These are phyloP conservation scores for Arthrinium phaeospermum DNA, from an alignment of 2,329 filamentous ascomycete genomes.

Conservation along the genomic window DNA sequence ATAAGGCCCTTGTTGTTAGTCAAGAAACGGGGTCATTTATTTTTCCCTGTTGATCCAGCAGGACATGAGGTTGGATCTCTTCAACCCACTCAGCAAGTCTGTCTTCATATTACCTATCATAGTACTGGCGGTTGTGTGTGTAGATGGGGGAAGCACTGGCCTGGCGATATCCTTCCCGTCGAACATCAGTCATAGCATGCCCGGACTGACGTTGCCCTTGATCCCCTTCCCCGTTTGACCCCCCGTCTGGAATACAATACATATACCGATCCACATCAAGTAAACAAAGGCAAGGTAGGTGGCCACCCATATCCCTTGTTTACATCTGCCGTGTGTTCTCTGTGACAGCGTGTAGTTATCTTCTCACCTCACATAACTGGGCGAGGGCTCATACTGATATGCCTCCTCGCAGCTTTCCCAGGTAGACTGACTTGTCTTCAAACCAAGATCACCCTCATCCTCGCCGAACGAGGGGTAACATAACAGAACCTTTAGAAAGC, in stretches of 20 bases:
- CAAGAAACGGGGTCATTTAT: background rate
- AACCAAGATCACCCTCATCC: too few species aligned
- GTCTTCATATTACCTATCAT: background rate
- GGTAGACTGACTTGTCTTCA: too few species aligned
- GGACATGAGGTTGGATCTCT: background rate
- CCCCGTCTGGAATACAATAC: background rate
- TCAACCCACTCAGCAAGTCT: background rate
- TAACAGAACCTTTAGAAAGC: too few species aligned
- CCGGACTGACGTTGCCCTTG: background rate
- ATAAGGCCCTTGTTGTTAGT: background rate
- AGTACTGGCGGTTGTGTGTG: background rate
- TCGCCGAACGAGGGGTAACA: too few species aligned
- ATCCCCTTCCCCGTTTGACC: background rate
- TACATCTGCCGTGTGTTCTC: too few species aligned
- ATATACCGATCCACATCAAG: background rate
- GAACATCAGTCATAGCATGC: background rate
- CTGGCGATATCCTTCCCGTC: background rate
- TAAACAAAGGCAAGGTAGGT: background rate
- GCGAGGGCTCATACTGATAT: too few species aligned
- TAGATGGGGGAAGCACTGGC: background rate
- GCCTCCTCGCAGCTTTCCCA: too few species aligned
- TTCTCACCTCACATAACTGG: too few species aligned
- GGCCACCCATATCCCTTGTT: background rate
- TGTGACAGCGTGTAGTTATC: too few species aligned
- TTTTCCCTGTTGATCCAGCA: background rate